Evolutionary conservation across 495 filamentous ascomycete genomes (phyloP), one percentile per base, ranked within the genome.

Genomic region (Xanthoparmelia taractica): DNA sequence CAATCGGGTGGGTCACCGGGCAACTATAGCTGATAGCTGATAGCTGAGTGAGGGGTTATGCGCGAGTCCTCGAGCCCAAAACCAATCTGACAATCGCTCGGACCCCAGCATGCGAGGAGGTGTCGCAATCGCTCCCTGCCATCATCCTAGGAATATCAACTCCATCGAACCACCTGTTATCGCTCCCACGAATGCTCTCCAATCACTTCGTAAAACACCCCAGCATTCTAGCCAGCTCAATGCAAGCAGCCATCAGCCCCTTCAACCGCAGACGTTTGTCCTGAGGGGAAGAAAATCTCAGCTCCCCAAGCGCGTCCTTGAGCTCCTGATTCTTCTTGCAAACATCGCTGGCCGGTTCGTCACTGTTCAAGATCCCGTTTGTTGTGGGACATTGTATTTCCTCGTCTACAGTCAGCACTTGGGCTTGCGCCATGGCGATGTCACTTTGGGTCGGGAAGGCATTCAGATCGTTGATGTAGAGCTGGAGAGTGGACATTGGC

Each of bases 281-380:
- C 17, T 33, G 27, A 0, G 50, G 1, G 3, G 50, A 54, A 18
- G 50, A 8, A 18, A 10, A 33, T 0, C 0, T 33, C 5, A 54
- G 29, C 50, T 33, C 50, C 0, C 2, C 18, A 17, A 54, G 8
- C 2, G 13, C 17, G 29, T 54, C 50, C 50, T 54, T 54, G 50
- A 54, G 5, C 29, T 33, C 50, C 50, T 54, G 50, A 13, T 54
- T 54, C n/a, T 54, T 54, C 29, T 54, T 8, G 50, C 50, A 54
- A 4, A 17, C 5, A 25, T 33, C 50, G 50, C 29, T 54, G 1
- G 50, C 20, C 15, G 27, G 27, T 33, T 33, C 29, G 3, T 8
- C 50, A 5, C 15, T 8, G 8, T 2, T 4, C 29, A 54, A 4
- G 13, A 33, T 33, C 2, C 50, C 50, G 50, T 54, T 54, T 11